A percentile compares a stretch with the other conserved stretches of the same genome.
These are phyloP conservation scores for Boletus reticuloceps DNA, from an alignment of 768 basidiomycete genomes.

Conservation along the genomic window DNA sequence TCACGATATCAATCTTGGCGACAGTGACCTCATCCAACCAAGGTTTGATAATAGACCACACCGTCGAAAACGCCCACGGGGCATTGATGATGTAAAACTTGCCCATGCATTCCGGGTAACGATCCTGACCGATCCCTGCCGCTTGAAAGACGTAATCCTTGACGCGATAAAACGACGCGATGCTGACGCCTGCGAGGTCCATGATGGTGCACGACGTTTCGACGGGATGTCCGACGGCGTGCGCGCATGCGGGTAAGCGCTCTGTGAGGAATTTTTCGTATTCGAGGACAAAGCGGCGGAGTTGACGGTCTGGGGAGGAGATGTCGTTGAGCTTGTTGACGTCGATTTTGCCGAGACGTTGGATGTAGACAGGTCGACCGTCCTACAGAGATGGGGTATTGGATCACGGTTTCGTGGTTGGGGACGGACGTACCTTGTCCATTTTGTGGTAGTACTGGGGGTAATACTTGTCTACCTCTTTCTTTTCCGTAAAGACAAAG, in stretches of 20 bases:
- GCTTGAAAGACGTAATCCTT: constrained; percentile 87
- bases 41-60: constrained; percentile 86
- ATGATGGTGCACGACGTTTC: constrained; percentile 98
- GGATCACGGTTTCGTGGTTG: no score
- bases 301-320: constrained; percentile 85
- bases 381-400: constrained; percentile 48
- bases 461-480: constrained; percentile 85
- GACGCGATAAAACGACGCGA: constrained; percentile 85
- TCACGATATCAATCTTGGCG: constrained; percentile 88
- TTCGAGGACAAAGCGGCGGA: constrained; percentile 85
- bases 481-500: constrained; percentile 85
- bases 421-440: constrained; percentile 67
- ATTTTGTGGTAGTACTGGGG: constrained; percentile 96
- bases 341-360: constrained; percentile 88
- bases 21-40: constrained; percentile 97
- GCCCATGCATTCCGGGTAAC: constrained; percentile 95
- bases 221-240: constrained; percentile 75
- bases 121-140: constrained; percentile 78
- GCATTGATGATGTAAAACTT: constrained; percentile 99
- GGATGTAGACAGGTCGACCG: constrained; percentile 93
- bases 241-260: constrained; percentile 79
- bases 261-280: constrained; percentile 86
- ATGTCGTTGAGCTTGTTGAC: constrained; percentile 75
- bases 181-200: constrained; percentile 70
- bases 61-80: constrained; percentile 86